Evolutionary conservation across 192 early-diverging fungal genomes (phyloP).

Genomic region (Chytriomyces sp.): DNA sequence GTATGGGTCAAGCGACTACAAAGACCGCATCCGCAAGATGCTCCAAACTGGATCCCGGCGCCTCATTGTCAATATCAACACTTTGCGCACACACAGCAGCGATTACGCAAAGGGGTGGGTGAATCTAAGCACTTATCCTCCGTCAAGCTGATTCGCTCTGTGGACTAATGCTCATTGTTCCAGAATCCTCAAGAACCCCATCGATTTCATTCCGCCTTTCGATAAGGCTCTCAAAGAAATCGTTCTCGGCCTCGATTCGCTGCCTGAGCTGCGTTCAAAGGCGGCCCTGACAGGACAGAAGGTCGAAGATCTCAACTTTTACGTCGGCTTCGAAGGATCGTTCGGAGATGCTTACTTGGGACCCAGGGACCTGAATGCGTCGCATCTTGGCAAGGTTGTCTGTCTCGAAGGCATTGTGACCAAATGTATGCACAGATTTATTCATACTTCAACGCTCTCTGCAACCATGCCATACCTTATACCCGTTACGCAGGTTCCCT

Average conservation of each 20-base stretch:
- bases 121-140: not conserved
- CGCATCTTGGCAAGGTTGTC: slow-evolving; percentile 82
- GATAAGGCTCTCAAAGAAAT: slow-evolving; percentile 77
- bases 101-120: slow-evolving; percentile 75
- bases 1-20: slow-evolving; percentile 65
- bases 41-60: slow-evolving; percentile 56
- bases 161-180: slow-evolving; percentile 3
- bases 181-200: slow-evolving; percentile 74
- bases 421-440: slow-evolving; percentile 68
- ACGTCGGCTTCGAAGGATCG: slow-evolving; percentile 86
- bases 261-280: slow-evolving; percentile 18
- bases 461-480: no score
- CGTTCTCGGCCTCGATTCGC: slow-evolving; percentile 34
- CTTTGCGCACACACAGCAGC: slow-evolving; percentile 76
- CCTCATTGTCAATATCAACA: slow-evolving; percentile 88
- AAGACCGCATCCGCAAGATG: slow-evolving; percentile 58
- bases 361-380: slow-evolving; percentile 83
- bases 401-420: slow-evolving; percentile 98
- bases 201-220: slow-evolving; percentile 85
- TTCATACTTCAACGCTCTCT: not conserved
- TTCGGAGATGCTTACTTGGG: slow-evolving; percentile 90
- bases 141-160: not conserved
- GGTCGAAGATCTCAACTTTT: slow-evolving; percentile 49
- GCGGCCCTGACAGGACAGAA: slow-evolving; percentile 37
- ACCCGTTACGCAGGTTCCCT: slow-evolving; percentile 70